These are phyloP conservation scores for Cetradonia linearis DNA, from an alignment of 495 filamentous ascomycete species.

Conservation along the genomic window DNA sequence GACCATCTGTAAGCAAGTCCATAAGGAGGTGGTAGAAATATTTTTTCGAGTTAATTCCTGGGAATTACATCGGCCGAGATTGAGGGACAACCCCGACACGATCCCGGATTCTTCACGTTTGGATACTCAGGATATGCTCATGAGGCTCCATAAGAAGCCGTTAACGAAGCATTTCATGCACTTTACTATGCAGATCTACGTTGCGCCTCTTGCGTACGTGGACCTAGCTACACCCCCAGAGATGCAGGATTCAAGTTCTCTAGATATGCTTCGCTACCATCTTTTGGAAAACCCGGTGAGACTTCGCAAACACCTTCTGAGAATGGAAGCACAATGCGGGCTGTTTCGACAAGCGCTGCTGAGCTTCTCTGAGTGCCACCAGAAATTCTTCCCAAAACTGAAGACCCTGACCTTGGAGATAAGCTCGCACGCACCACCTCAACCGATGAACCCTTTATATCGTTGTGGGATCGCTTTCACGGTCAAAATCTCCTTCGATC, in stretches of 20 bases:
- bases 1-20: slow-evolving; percentile 5
- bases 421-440: background rate
- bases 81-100: background rate
- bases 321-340: slow-evolving; percentile 5
- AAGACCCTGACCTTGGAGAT: slow-evolving; percentile 2
- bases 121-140: background rate
- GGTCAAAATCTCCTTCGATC: background rate
- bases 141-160: background rate
- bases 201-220: slow-evolving; percentile 1
- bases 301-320: background rate
- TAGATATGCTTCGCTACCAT: background rate
- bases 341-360: background rate
- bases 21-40: background rate
- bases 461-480: no score
- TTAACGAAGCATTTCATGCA: slow-evolving; percentile 8
- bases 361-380: background rate
- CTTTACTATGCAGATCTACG: slow-evolving; percentile 4
- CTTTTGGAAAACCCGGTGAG: background rate
- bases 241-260: background rate
- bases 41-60: slow-evolving; percentile 9
- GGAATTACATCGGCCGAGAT: slow-evolving; percentile 5
- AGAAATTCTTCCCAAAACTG: background rate
- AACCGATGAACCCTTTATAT: no score
- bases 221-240: background rate
- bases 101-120: background rate